Evolutionary conservation across 352 stramenopile genomes (phyloP).

Genomic region (Globisporangium uncinulatum): DNA sequence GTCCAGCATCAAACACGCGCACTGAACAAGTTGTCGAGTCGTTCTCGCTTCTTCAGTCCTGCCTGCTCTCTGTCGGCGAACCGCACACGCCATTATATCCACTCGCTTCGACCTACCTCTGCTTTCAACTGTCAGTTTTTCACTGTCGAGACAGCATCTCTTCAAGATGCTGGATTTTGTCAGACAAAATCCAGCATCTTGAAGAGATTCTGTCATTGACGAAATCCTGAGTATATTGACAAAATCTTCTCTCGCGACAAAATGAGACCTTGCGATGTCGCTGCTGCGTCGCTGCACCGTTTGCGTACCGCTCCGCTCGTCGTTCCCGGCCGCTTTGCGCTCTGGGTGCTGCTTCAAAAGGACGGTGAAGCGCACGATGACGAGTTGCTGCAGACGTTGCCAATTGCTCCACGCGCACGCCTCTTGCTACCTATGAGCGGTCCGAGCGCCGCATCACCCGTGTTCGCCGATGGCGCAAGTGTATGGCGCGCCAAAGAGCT

Average conservation of each 20-base stretch:
- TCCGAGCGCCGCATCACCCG: background rate
- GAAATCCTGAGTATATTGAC: no score
- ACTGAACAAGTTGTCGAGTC: no score
- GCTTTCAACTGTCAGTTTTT: no score
- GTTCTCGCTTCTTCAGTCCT: no score
- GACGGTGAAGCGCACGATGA: conserved; percentile 13
- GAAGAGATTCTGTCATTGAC: no score
- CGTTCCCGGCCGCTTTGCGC: conserved; percentile 23
- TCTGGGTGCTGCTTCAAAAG: conserved; percentile 27
- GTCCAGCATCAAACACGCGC: no score
- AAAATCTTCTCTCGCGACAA: background rate
- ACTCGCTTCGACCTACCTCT: no score
- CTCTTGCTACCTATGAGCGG: conserved; percentile 22
- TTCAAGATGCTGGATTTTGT: no score
- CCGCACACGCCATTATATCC: no score
- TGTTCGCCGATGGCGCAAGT: conserved; percentile 2
- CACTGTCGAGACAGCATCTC: no score
- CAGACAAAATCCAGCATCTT: no score
- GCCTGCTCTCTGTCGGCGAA: no score
- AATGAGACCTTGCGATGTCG: background rate
- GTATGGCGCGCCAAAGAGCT: background rate
- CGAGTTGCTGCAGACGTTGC: conserved; percentile 14
- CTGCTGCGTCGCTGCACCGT: background rate
- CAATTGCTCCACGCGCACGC: conserved; percentile 15
- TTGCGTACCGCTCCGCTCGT: background rate